Base-by-base conservation (phyloP, 2,329 filamentous ascomycete genomes). In the Corniculantispora saksenae region DNA sequence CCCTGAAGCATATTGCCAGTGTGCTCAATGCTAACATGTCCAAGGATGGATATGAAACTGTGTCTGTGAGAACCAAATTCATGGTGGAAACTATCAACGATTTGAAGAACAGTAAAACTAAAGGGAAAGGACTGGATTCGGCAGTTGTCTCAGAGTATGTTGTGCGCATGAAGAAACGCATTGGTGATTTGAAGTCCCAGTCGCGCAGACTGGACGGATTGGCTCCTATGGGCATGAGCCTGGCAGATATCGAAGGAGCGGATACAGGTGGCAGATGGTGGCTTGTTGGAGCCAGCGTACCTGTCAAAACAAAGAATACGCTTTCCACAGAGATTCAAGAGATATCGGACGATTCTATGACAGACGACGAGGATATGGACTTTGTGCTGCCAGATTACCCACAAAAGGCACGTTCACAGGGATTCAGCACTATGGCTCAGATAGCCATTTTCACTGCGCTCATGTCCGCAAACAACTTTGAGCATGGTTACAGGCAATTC, bases 81-180 rank as follows among this genome's bases (percentile, higher is more conserved):
- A 98, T 98, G 94, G 91, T 99, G 60, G 94, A 98, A 73, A 95
- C 91, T 1, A 97, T 99, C 76, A 93, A 91, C 66, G 92, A 97
- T 72, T 83, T 99, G 35, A 97, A 97, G 76, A 97, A 97, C 81
- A 97, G 95, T 78, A 92, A 92, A 66, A 84, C 94, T 73, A 97
- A 94, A 77, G 88, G 89, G 17, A 89, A 88, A 19, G 85, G 85
- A 5, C 84, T 86, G 53, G 91, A 91, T 48, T 91, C 91, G 1
- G 86, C 85, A 3, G 82, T 96, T 7, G 86, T 89, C 0, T 89
- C 89, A 1, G 93, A 97, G 72, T 92, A 97, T 72, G 91, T 92
- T 1, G 90, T 89, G 19, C 89, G 91, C 55, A 97, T 98, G 88
- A 93, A 92, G 78, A 98, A 97, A 76, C 87, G 90, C 1, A 82